These are phyloP conservation scores for Diospyros kaki DNA, from an alignment of 148 eudicot species.

Conservation along the genomic window DNA sequence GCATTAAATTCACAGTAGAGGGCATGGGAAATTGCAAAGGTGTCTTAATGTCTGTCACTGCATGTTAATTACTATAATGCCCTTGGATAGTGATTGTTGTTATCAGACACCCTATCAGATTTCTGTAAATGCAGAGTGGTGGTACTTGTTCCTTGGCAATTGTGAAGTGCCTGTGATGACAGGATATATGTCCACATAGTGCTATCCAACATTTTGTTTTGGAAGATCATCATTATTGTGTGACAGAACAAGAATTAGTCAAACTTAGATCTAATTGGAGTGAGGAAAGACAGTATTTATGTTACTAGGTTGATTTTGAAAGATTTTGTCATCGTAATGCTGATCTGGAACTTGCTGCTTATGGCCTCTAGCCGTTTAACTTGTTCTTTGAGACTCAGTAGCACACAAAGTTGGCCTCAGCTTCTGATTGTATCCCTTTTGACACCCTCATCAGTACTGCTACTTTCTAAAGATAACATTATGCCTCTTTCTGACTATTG, in stretches of 20 bases:
- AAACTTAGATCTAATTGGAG: background rate
- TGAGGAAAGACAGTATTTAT: background rate
- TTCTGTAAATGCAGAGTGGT: background rate
- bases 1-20: background rate
- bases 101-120: background rate
- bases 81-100: background rate
- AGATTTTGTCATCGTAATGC: background rate
- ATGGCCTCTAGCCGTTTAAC: background rate
- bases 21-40: background rate
- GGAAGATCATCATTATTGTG: no score
- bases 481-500: no score
- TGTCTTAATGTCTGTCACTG: background rate
- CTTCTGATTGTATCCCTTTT: background rate
- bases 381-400: background rate
- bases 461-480: no score
- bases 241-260: background rate
- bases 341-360: background rate
- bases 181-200: background rate
- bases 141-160: background rate
- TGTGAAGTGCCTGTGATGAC: background rate
- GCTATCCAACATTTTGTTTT: background rate
- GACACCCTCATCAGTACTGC: background rate
- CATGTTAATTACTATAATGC: background rate
- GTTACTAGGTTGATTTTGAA: slow-evolving; percentile 1
- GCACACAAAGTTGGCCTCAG: background rate